Evolutionary conservation across 768 basidiomycete species (phyloP).

Genomic region (Leccinum boreale): DNA sequence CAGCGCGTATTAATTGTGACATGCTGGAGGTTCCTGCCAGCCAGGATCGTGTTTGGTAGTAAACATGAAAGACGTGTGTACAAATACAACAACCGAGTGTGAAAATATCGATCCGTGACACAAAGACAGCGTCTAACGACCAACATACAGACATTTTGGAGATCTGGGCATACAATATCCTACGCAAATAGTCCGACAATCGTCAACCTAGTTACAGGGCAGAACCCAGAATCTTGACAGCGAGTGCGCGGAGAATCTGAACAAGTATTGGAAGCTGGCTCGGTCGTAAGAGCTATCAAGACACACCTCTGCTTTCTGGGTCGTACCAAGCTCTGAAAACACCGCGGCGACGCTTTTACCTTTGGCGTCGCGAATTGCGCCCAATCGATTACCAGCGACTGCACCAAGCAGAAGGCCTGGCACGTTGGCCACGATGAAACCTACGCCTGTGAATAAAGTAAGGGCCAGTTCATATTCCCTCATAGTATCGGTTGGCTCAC

Average conservation of each 20-base stretch:
- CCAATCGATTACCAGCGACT: slow-evolving; percentile 85
- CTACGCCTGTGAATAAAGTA: slow-evolving; percentile 34
- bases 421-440: slow-evolving; percentile 63
- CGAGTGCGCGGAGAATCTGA: slow-evolving; percentile 78
- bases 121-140: neutral
- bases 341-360: slow-evolving; percentile 90
- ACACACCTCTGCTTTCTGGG: slow-evolving; percentile 84
- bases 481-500: slow-evolving; percentile 22
- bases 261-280: neutral
- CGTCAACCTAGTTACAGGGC: slow-evolving; percentile 32
- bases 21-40: slow-evolving; percentile 1
- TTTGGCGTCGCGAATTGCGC: slow-evolving; percentile 91
- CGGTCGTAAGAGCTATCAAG: neutral
- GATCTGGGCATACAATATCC: slow-evolving; percentile 3
- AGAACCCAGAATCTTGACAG: slow-evolving; percentile 79
- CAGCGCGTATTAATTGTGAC: slow-evolving; percentile 6
- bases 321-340: slow-evolving; percentile 69
- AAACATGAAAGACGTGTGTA: neutral
- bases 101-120: neutral
- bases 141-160: neutral
- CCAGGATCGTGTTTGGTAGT: neutral
- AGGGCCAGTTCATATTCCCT: slow-evolving; percentile 23
- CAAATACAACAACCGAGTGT: neutral
- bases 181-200: slow-evolving; percentile 3
- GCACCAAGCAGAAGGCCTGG: slow-evolving; percentile 87